These are phyloP conservation scores for Cucurbitaria berberidis DNA, from an alignment of 2,329 filamentous ascomycete species.

Conservation along the genomic window DNA sequence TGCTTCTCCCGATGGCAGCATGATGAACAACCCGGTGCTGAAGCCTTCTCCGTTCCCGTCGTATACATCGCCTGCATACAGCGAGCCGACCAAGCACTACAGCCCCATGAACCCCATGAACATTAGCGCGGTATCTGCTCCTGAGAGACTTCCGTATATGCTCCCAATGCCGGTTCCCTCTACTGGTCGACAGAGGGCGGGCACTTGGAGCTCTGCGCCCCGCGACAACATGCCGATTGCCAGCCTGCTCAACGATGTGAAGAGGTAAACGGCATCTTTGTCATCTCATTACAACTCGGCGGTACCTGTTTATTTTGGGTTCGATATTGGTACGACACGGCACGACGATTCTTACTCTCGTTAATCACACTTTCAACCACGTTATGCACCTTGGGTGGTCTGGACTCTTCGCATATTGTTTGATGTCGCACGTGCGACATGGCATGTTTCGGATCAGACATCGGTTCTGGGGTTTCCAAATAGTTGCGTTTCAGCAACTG, in stretches of 20 bases:
- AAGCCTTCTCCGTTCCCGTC: constrained; percentile 36
- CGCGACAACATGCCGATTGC: constrained; percentile 50
- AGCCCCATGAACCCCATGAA: constrained; percentile 40
- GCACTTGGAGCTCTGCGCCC: constrained; percentile 46
- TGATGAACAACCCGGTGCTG: constrained; percentile 44
- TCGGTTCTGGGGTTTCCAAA: not conserved
- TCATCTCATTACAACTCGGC: not conserved
- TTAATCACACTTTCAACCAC: not conserved
- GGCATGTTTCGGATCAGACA: not conserved
- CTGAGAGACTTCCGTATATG: constrained; percentile 45
- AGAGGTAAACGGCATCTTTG: constrained; percentile 24
- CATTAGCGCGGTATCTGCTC: constrained; percentile 40
- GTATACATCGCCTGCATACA: constrained; percentile 38
- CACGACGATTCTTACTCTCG: constrained; percentile 1
- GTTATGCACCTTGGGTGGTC: not conserved
- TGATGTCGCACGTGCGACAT: not conserved
- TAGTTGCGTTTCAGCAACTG: not conserved
- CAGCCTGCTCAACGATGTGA: constrained; percentile 48
- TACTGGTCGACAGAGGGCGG: constrained; percentile 35
- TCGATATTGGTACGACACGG: not conserved
- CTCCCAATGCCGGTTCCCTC: constrained; percentile 48
- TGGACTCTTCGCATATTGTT: not conserved
- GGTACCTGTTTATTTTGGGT: not conserved
- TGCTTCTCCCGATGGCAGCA: constrained; percentile 47
- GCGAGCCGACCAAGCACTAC: constrained; percentile 40